Evolutionary conservation across 495 filamentous ascomycete genomes (phyloP).

Genomic region (Penicillium ucsense): DNA sequence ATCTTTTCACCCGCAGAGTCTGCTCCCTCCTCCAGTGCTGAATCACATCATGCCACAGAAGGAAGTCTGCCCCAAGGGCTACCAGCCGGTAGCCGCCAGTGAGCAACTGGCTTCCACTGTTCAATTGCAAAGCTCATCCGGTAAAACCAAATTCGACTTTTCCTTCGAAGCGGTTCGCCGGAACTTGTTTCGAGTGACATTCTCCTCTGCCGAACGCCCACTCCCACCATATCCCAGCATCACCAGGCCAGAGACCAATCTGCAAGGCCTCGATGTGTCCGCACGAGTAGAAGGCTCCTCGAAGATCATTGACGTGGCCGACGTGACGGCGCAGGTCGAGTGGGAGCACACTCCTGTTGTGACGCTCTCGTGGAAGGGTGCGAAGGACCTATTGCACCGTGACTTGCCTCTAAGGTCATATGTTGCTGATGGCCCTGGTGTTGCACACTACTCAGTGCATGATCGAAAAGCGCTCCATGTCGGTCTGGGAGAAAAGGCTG

Average conservation of each 20-base stretch:
- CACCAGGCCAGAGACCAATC: conserved; percentile 29
- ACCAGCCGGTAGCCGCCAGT: conserved; percentile 18
- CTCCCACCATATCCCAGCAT: conserved; percentile 53
- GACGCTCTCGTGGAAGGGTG: conserved; percentile 41
- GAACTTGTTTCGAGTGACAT: conserved; percentile 56
- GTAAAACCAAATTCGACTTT: conserved; percentile 38
- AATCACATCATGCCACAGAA: conserved; percentile 42
- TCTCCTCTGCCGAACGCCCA: conserved; percentile 46
- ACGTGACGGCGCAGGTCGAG: conserved; percentile 41
- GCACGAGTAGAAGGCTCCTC: conserved; percentile 16
- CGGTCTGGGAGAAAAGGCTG: conserved; percentile 59
- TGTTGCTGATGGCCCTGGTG: conserved; percentile 44
- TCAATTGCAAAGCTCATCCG: conserved; percentile 32
- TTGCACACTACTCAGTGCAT: conserved; percentile 52
- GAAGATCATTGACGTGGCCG: conserved; percentile 36
- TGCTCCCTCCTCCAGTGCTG: background rate
- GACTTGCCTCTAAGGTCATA: conserved; percentile 57
- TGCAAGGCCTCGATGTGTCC: conserved; percentile 16
- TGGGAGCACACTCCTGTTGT: conserved; percentile 49
- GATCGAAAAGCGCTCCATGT: conserved; percentile 50
- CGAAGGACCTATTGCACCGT: conserved; percentile 39
- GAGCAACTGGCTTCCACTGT: conserved; percentile 19
- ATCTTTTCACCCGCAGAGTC: no score
- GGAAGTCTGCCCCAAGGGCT: conserved; percentile 39
- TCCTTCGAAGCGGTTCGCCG: conserved; percentile 48